Percentiles rank a stretch among this genome's conserved stretches.
Evolutionary conservation across 345 rosid genomes (phyloP).

Genomic region (Abelmoschus esculentus): DNA sequence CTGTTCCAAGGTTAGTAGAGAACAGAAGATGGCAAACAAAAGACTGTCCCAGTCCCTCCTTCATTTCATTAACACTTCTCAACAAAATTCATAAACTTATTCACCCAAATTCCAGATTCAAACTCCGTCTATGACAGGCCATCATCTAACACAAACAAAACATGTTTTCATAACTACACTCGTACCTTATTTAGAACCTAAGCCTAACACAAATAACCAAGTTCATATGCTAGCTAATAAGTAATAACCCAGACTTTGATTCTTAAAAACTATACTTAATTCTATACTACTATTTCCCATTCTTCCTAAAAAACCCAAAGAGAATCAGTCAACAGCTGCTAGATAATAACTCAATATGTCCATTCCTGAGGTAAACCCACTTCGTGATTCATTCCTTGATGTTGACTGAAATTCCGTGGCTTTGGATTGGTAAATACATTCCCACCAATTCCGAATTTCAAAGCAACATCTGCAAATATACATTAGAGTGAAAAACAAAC

Average conservation of each 20-base stretch:
- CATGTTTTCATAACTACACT: no score
- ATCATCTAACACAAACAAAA: neutral
- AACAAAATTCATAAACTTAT: no score
- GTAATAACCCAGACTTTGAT: neutral
- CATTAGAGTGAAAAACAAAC: no score
- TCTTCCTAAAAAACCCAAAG: neutral
- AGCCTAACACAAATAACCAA: conserved; percentile 20
- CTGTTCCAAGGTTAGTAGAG: neutral
- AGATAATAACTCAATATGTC: conserved; percentile 36
- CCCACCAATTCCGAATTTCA: conserved; percentile 15
- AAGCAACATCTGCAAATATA: conserved; percentile 17
- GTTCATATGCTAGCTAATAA: neutral
- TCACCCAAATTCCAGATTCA: neutral
- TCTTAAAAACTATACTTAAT: neutral
- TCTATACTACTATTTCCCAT: neutral
- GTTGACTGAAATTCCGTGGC: conserved; percentile 26
- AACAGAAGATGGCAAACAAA: no score
- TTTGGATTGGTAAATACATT: conserved; percentile 15
- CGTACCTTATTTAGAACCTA: conserved; percentile 1
- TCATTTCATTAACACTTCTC: neutral
- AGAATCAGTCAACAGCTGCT: neutral
- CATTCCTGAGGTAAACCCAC: conserved; percentile 58
- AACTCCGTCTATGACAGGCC: neutral
- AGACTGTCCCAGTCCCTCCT: neutral
- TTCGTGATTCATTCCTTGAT: conserved; percentile 24